These are phyloP conservation scores for Backusella circina DNA, from an alignment of 192 early-diverging fungal species.

Conservation along the genomic window DNA sequence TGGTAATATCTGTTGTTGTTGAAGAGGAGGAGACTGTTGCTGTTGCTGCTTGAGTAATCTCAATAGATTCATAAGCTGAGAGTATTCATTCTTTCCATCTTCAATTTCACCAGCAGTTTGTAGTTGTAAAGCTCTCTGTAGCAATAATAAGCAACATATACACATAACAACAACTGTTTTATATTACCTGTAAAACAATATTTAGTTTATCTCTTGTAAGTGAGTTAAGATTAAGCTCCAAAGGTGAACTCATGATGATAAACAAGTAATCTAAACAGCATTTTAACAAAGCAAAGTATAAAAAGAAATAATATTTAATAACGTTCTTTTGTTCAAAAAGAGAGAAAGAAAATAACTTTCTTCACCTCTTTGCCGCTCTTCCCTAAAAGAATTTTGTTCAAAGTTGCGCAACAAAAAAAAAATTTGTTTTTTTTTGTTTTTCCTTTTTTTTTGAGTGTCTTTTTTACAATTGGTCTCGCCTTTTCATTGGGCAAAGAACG, in stretches of 20 bases:
- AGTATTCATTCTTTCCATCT: conserved; percentile 69
- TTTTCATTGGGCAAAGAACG: background rate
- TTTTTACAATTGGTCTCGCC: background rate
- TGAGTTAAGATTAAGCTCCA: conserved; percentile 12
- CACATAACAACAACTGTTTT: background rate
- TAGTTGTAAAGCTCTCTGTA: conserved; percentile 26
- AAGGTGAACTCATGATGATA: background rate
- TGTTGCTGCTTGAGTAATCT: conserved; percentile 31
- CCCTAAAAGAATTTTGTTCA: conserved; percentile 5
- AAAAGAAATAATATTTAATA: background rate
- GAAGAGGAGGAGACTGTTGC: conserved; percentile 21
- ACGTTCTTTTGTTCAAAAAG: background rate
- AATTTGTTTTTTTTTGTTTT: background rate
- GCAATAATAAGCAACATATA: background rate
- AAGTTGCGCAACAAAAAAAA: conserved; percentile 1
- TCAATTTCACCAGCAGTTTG: conserved; percentile 63
- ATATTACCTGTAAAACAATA: conserved; percentile 21
- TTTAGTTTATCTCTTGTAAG: conserved; percentile 27
- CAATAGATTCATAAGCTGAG: conserved; percentile 58
- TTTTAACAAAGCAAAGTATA: background rate
- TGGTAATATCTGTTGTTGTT: conserved; percentile 10
- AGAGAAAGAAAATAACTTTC: background rate
- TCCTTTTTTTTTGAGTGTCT: background rate
- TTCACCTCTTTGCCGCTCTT: conserved; percentile 1
- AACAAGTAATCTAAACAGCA: background rate